phyloP scores from a whole-genome alignment of 2,329 filamentous ascomycete genomes.

The Alternaria longipes region DNA sequence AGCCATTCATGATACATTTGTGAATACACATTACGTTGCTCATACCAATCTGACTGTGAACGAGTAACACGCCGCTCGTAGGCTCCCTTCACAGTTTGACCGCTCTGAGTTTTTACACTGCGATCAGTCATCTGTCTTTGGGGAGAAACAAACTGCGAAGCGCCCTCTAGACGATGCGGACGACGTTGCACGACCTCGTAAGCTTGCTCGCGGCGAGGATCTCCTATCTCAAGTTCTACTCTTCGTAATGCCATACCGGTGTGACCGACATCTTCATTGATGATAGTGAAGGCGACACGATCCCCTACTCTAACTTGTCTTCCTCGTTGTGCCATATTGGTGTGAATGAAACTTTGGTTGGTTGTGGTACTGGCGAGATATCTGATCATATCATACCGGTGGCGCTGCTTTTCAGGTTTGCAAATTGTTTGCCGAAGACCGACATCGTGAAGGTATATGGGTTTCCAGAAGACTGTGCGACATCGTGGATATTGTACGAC shows the following conservation, averaged over 20 bases:
- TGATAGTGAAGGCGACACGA: neutral
- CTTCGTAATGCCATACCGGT: neutral
- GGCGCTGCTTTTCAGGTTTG: neutral
- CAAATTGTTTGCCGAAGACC: conserved; percentile 4
- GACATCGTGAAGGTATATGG: conserved; percentile 3
- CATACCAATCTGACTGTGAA: neutral
- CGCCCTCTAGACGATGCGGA: no score
- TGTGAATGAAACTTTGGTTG: neutral
- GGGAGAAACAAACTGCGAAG: no score
- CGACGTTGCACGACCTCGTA: no score
- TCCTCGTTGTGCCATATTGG: neutral
- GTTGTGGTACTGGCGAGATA: neutral
- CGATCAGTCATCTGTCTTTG: neutral
- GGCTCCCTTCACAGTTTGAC: neutral
- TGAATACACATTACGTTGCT: neutral
- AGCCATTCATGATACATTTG: neutral
- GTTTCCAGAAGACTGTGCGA: neutral
- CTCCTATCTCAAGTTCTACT: neutral
- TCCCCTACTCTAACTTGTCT: neutral
- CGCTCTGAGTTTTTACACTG: neutral
- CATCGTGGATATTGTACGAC: neutral
- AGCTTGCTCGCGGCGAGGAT: no score
- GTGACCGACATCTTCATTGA: neutral
- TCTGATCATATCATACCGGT: neutral
- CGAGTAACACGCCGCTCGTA: neutral